phyloP scores from a whole-genome alignment of 441 rosid species.

The Metrosideros polymorpha region DNA sequence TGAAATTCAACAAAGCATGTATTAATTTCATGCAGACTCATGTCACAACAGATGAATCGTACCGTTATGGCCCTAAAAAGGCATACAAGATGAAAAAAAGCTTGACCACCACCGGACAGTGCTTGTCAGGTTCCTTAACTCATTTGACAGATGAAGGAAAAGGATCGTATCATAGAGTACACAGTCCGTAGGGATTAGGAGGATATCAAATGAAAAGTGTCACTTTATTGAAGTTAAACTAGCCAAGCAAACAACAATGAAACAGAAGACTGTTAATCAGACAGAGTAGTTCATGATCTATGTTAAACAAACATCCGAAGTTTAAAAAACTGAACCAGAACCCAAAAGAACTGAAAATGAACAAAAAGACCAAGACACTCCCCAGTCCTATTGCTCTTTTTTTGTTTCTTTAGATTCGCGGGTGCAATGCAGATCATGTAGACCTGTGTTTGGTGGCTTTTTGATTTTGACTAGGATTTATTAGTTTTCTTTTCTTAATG shows the following conservation, averaged over 20 bases:
- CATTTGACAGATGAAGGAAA: neutral
- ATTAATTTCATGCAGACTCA: neutral
- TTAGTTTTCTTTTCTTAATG: no score
- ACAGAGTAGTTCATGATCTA: neutral
- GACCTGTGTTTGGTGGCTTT: no score
- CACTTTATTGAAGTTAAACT: neutral
- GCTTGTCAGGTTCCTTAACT: neutral
- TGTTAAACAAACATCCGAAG: neutral
- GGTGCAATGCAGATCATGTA: no score
- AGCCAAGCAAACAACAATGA: neutral
- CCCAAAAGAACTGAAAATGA: neutral
- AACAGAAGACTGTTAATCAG: neutral
- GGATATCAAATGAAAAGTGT: neutral
- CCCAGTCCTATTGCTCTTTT: slow-evolving; percentile 74
- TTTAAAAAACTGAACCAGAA: neutral
- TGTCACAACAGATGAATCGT: neutral
- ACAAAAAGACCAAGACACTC: neutral
- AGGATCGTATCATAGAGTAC: neutral
- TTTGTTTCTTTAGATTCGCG: no score
- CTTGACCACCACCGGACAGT: neutral
- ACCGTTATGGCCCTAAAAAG: neutral
- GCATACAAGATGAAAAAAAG: neutral
- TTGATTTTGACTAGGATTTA: no score
- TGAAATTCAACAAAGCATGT: neutral
- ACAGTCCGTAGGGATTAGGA: neutral